Evolutionary conservation across 1,139 yeast species (phyloP), one percentile per base, ranked within the genome.

Genomic region (Hemisphaericaspora subhashii): DNA sequence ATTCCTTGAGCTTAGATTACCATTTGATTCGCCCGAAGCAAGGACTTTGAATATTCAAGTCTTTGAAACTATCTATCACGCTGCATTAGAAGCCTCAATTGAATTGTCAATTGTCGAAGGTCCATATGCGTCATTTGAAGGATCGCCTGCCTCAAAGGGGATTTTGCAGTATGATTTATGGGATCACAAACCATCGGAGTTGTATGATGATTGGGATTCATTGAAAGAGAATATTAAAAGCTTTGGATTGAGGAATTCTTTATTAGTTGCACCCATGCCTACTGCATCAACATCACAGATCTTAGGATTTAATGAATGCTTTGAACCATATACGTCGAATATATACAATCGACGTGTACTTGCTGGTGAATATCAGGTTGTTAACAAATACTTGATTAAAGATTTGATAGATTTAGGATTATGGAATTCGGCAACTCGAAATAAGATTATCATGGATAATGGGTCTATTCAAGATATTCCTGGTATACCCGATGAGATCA

Each of bases 231-330:
- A 79, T 39, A 63, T 87, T 52, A 70, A 71, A 45, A 66, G 69
- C 54, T 66, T 79, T 57, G 96, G 96, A 37, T 51, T 87, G 43
- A 72, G 96, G 56, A 87, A 87, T 72, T 87, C 96, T 12, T 67
- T 87, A 53, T 69, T 88, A 40, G 86, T 86, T 40, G 96, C 95
- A 3, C 95, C 95, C 35, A 87, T 87, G 96, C 96, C 96, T 32
- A 87, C 96, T 22, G 96, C 96, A 2, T 86, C 95, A 3, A 87
- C 96, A 1, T 88, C 96, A 13, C 95, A 87, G 66, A 87, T 87
- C 45, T 72, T 87, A 47, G 96, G 96, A 31, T 83, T 79, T 70
- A 88, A 84, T 56, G 96, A 87, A 63, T 87, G 96, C 61, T 87
- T 87, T 62, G 96, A 87, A 64, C 96, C 96, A 18, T 83, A 82